phyloP scores from a whole-genome alignment of 805 yeast species.

The Peterozyma xylosa region DNA sequence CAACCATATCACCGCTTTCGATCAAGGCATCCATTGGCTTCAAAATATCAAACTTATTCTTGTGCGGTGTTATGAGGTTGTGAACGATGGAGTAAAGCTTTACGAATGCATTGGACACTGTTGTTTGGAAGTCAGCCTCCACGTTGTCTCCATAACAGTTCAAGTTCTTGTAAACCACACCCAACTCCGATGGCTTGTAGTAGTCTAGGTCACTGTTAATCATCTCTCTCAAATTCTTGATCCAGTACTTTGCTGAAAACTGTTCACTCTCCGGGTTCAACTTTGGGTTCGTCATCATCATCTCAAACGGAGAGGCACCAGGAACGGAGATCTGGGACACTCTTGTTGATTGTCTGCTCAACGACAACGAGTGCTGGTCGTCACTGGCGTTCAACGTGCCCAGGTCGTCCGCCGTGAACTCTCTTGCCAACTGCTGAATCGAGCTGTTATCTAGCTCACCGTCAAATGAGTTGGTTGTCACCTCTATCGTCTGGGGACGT shows the following conservation, averaged over 20 bases:
- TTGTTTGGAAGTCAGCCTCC: slow-evolving; percentile 61
- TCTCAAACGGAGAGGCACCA: slow-evolving; percentile 2
- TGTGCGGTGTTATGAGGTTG: slow-evolving; percentile 11
- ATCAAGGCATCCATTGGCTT: slow-evolving; percentile 46
- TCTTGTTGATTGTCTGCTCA: background rate
- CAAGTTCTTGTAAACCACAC: slow-evolving; percentile 51
- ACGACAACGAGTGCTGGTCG: background rate
- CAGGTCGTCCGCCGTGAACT: too few species aligned
- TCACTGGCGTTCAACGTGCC: too few species aligned
- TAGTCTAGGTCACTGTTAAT: slow-evolving; percentile 50
- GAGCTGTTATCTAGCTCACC: slow-evolving; percentile 6
- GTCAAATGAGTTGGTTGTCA: too few species aligned
- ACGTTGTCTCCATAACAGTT: slow-evolving; percentile 54
- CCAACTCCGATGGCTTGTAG: slow-evolving; percentile 48
- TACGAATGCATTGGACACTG: slow-evolving; percentile 36
- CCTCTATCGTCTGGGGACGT: too few species aligned
- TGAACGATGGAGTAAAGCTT: slow-evolving; percentile 14
- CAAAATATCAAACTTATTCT: slow-evolving; percentile 33
- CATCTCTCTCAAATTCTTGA: slow-evolving; percentile 47
- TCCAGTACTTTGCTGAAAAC: slow-evolving; percentile 58
- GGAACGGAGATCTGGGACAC: background rate
- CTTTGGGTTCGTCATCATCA: slow-evolving; percentile 20
- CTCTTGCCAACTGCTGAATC: too few species aligned
- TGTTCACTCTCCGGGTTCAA: slow-evolving; percentile 53
- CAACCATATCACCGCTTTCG: slow-evolving; percentile 45